Evolutionary conservation across 768 basidiomycete species (phyloP), one percentile per base, ranked within the genome.

Genomic region (Boletus tomentosulus): DNA sequence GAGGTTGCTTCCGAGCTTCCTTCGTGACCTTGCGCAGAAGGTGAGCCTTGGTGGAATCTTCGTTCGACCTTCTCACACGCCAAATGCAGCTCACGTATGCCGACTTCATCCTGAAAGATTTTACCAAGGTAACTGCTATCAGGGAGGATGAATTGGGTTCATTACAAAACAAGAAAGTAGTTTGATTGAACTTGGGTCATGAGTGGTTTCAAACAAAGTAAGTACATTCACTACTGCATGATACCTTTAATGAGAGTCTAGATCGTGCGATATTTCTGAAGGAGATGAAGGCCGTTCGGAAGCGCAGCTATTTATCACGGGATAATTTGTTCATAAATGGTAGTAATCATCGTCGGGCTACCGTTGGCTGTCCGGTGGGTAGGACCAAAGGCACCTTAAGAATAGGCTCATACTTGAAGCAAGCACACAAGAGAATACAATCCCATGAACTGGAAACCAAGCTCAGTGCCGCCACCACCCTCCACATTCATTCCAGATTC

Each of bases 11-110:
- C 90, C 90, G 7, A 89, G 85, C 64, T 92, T 84, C 68, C 48
- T 84, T 47, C 75, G 85, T 52, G 93, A 95, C 70, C 72, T 91
- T 39, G 73, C 74, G 8, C 87, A 92, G 74, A 87, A 85, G 84
- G 90, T 91, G 62, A 60, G 75, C 62, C 30, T 30, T 35, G 46
- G 24, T 28, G 11, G 15, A 6, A 25, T 31, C 12, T 0, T 50
- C 16, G 48, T 47, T 43, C 6, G 12, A 37, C 35, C 25, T 38
- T 55, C 56, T 66, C 28, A 66, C 51, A 45, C 1, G 4, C 19
- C n/a, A 5, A 54, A 22, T 56, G 3, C 58, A 92, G 91, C 50
- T 84, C 25, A 73, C 87, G 6, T 71, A 78, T 44, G 88, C 90
- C 25, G 87, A 92, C 70, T 78, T 80, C 63, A 75, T 82, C 30